These are phyloP conservation scores for Hymenoscyphus fraxineus DNA, from an alignment of 2,329 filamentous ascomycete species.

Conservation along the genomic window DNA sequence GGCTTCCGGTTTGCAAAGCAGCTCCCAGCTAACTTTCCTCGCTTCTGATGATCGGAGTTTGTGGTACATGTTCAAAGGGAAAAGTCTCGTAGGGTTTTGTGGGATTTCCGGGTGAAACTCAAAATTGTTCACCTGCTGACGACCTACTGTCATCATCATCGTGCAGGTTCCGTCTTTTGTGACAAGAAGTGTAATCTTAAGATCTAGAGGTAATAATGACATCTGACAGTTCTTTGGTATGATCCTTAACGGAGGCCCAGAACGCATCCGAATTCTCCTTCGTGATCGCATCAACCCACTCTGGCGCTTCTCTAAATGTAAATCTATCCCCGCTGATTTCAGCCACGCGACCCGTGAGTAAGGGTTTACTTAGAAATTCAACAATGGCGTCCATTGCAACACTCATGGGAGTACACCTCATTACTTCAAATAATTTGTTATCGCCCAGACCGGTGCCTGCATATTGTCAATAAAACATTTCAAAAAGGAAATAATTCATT, in stretches of 20 bases:
- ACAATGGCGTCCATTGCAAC: conserved; percentile 44
- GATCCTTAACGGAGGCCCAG: conserved; percentile 31
- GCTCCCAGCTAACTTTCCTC: neutral
- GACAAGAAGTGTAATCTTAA: neutral
- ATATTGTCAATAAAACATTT: conserved; percentile 37
- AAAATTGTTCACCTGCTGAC: neutral
- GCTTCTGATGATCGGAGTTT: neutral
- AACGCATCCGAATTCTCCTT: conserved; percentile 46
- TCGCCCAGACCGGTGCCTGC: conserved; percentile 38
- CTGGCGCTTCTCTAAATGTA: conserved; percentile 43
- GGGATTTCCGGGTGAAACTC: neutral
- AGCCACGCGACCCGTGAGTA: conserved; percentile 43
- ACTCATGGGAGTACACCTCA: conserved; percentile 49
- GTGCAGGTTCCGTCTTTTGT: neutral
- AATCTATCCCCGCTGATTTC: conserved; percentile 50
- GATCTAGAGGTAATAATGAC: neutral
- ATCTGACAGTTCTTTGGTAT: neutral
- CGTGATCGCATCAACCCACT: conserved; percentile 47
- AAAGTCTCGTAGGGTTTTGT: neutral
- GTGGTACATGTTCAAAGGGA: neutral
- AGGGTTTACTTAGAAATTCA: conserved; percentile 40
- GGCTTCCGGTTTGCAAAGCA: neutral
- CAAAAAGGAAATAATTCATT: neutral
- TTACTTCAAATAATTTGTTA: conserved; percentile 43
- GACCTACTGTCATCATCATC: neutral